A percentile compares a stretch with the other conserved stretches of the same genome.
Conservation (phyloP, 179 eudicot genomes). For the Nepenthes alata region DNA sequence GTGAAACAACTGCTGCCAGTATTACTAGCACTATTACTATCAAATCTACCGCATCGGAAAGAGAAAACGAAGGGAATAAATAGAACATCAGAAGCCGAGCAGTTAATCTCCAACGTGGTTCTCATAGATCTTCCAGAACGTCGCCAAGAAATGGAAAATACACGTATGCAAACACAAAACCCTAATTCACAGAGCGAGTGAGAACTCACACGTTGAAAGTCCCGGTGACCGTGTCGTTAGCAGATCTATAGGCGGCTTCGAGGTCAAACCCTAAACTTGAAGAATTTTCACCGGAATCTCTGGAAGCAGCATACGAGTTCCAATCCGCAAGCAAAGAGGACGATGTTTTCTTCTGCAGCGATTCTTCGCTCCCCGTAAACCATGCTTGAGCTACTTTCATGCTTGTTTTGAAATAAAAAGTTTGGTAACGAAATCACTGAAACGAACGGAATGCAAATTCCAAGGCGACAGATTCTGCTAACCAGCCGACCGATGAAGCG, state of each 20-base stretch:
- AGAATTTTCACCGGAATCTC: conserved; percentile 14
- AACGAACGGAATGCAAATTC: background rate
- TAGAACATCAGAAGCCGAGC: too few species aligned
- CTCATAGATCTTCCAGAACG: too few species aligned
- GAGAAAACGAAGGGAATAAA: too few species aligned
- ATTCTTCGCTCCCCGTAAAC: conserved; percentile 12
- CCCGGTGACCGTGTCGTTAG: conserved; percentile 51
- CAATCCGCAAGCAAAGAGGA: conserved; percentile 58
- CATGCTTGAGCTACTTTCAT: conserved; percentile 16
- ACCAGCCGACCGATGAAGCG: too few species aligned
- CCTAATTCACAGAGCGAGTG: too few species aligned
- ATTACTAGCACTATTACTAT: too few species aligned
- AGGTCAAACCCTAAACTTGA: conserved; percentile 36
- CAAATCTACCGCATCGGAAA: too few species aligned
- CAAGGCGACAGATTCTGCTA: background rate
- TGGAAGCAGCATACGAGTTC: conserved; percentile 54
- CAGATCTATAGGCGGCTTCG: conserved; percentile 57
- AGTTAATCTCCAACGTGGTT: too few species aligned
- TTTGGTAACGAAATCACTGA: background rate
- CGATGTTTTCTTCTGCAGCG: conserved; percentile 11
- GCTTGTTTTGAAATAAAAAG: background rate
- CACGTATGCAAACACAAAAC: too few species aligned
- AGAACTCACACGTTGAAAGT: conserved; percentile 45
- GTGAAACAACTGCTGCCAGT: too few species aligned
- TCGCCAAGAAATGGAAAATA: too few species aligned